phyloP scores from a whole-genome alignment of 495 filamentous ascomycete genomes.

The Aspergillus panamensis region DNA sequence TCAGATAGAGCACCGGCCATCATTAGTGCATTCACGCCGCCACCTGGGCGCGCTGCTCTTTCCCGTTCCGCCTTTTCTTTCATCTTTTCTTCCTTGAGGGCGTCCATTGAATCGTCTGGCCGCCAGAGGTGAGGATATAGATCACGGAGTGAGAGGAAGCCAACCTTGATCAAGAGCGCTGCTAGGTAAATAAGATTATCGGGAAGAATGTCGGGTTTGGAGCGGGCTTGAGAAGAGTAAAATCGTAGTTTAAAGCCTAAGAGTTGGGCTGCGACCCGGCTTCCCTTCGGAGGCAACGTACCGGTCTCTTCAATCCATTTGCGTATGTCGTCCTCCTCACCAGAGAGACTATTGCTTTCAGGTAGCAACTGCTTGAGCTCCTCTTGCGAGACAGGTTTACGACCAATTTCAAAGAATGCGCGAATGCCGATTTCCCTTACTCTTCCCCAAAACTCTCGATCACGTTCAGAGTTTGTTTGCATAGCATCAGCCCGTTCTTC shows the following conservation, averaged over 20 bases:
- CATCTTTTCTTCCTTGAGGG: constrained; percentile 58
- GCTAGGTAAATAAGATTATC: constrained; percentile 89
- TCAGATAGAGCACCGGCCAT: constrained; percentile 85
- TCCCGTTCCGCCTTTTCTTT: constrained; percentile 81
- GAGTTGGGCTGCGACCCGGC: constrained; percentile 85
- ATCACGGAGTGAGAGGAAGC: constrained; percentile 92
- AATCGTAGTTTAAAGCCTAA: constrained; percentile 97
- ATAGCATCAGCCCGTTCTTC: constrained; percentile 58
- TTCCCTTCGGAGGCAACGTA: constrained; percentile 79
- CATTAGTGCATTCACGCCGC: constrained; percentile 78
- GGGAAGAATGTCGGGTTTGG: constrained; percentile 67
- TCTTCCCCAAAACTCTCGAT: constrained; percentile 75
- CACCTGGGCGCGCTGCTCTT: constrained; percentile 57
- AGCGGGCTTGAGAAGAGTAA: constrained; percentile 73
- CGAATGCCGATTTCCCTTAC: constrained; percentile 70
- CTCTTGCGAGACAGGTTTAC: constrained; percentile 49
- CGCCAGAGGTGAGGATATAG: constrained; percentile 93
- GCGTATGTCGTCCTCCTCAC: constrained; percentile 50
- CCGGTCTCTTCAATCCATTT: constrained; percentile 76
- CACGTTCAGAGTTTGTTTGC: constrained; percentile 55
- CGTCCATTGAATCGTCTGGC: constrained; percentile 74
- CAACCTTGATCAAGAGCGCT: constrained; percentile 91
- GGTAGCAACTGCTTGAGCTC: constrained; percentile 46
- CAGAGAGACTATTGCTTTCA: constrained; percentile 35
- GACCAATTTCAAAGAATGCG: constrained; percentile 86